Evolutionary conservation across 176 grass and related monocot genomes (phyloP).

Genomic region (Alopecurus myosuroides): DNA sequence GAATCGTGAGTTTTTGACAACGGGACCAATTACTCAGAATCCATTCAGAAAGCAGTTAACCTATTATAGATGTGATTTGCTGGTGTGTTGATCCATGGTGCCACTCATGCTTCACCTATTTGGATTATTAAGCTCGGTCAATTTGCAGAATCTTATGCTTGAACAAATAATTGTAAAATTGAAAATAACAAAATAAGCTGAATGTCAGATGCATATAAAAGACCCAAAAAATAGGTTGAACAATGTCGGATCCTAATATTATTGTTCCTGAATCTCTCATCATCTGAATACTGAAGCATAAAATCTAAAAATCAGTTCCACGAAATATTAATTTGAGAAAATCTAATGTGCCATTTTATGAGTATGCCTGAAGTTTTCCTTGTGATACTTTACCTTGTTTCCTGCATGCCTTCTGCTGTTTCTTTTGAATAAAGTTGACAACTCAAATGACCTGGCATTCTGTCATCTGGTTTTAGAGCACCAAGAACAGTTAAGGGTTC

Average conservation of each 20-base stretch:
- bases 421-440: conserved; percentile 16
- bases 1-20: conserved; percentile 7
- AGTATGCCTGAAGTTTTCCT: neutral
- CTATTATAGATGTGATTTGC: neutral
- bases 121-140: too few relatives aligned
- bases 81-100: neutral
- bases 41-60: neutral
- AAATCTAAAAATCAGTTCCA: conserved; percentile 5
- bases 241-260: neutral
- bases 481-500: too few relatives aligned
- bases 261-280: conserved; percentile 8
- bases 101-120: neutral
- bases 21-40: neutral
- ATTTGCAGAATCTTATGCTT: too few relatives aligned
- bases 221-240: neutral
- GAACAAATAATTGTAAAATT: too few relatives aligned
- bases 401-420: neutral
- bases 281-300: neutral
- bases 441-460: too few relatives aligned
- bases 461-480: too few relatives aligned
- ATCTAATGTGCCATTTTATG: neutral
- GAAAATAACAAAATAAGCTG: too few relatives aligned
- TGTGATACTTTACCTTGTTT: conserved; percentile 7
- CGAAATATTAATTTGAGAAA: conserved; percentile 13
- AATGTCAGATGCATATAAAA: too few relatives aligned